These are phyloP conservation scores for Dissophora ornata DNA, from an alignment of 192 early-diverging fungal genomes.

Conservation along the genomic window DNA sequence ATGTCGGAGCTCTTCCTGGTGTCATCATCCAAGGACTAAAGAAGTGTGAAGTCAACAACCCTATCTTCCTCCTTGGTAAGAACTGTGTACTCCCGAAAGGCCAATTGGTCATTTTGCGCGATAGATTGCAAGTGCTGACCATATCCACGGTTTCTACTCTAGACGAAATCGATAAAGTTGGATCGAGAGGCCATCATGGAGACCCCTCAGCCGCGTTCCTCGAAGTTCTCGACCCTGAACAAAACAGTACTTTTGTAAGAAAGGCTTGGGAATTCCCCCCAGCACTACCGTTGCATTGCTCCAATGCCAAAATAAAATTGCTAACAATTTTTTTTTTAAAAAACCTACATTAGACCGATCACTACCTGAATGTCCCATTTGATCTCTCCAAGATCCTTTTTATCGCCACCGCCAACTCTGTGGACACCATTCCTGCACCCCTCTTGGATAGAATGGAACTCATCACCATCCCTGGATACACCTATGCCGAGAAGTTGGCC, in stretches of 20 bases:
- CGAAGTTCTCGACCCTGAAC: conserved; percentile 89
- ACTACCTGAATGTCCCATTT: conserved; percentile 80
- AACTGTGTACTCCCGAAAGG: background rate
- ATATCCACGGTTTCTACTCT: background rate
- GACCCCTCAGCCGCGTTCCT: conserved; percentile 86
- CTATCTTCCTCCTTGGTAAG: conserved; percentile 78
- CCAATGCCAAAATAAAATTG: too few relatives aligned
- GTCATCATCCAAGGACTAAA: conserved; percentile 79
- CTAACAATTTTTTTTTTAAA: too few relatives aligned
- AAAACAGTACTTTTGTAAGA: conserved; percentile 78
- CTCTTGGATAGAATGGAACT: conserved; percentile 89
- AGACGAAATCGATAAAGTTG: conserved; percentile 90
- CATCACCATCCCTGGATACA: conserved; percentile 82
- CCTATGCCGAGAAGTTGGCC: conserved; percentile 83
- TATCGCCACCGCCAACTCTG: conserved; percentile 85
- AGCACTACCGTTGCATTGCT: too few relatives aligned
- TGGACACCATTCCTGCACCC: conserved; percentile 81
- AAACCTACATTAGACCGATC: conserved; percentile 66
- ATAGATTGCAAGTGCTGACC: too few relatives aligned
- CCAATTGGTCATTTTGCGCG: background rate
- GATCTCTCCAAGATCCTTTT: conserved; percentile 78
- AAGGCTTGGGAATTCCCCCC: background rate
- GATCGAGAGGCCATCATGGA: conserved; percentile 70
- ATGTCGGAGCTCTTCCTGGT: conserved; percentile 88
- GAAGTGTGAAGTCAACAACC: conserved; percentile 79